Evolutionary conservation across 2,329 filamentous ascomycete species (phyloP), one percentile per base, ranked within the genome.

Genomic region (Neofusicoccum ribis): DNA sequence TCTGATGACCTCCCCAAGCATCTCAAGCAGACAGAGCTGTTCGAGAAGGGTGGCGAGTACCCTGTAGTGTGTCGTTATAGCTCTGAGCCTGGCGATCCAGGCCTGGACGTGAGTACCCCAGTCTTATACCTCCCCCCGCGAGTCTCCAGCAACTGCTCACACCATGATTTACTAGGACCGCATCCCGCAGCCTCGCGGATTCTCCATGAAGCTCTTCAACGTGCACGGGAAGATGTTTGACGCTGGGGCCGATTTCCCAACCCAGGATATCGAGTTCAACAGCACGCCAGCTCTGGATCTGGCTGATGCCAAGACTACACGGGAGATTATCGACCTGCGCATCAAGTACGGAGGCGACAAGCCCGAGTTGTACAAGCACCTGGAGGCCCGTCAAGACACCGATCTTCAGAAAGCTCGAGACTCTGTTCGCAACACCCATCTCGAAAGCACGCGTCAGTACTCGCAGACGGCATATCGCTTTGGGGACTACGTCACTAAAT

Each of bases 121-220:
- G 6, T 59, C 59, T 44, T 8, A 1, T 17, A 20, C 9, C 15
- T 34, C 46, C 14, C 12, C 34, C 1, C 8, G 17, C 17, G 15
- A 5, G 36, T 59, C 54, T 12, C 11, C 41, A 31, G 15, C 37
- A 58, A 39, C 9, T 15, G 14, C 46, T 54, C 9, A 59, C 44
- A 47, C 11, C 50, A 31, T 27, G 12, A 20, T 7, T 6, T 5
- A 11, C 36, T 31, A 74, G 65, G 76, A 82, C 62, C 76, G 76
- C 31, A 78, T 80, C 27, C 76, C 81, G 0, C 78, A 80, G 60
- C 82, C 81, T 3, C 76, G 81, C 44, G 82, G 81, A 27, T 79
- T 84, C 47, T 79, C 72, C 11, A 82, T 84, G 74, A 84, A 84
- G 68, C 69, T 84, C 47, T 84, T 84, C 71, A 77, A 80, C 61